These are phyloP conservation scores for Penicillium brasilianum DNA, from an alignment of 2,329 filamentous ascomycete genomes.

Conservation along the genomic window DNA sequence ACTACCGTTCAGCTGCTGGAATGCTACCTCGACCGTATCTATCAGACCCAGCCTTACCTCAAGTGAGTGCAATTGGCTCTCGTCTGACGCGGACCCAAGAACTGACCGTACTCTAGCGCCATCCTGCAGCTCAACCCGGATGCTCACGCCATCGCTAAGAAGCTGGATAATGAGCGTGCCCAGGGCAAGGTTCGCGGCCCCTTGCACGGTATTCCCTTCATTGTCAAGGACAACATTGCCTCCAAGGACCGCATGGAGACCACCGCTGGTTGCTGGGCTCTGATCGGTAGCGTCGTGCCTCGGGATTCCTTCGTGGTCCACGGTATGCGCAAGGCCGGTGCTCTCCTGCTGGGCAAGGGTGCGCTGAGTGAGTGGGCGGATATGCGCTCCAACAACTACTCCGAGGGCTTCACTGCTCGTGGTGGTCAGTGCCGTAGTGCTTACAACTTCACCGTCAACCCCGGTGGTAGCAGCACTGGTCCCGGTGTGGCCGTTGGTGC, in stretches of 20 bases:
- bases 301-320: slow-evolving; percentile 70
- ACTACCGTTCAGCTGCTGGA: slow-evolving; percentile 62
- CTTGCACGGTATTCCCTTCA: slow-evolving; percentile 75
- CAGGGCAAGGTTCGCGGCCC: slow-evolving; percentile 64
- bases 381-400: slow-evolving; percentile 70
- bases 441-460: slow-evolving; percentile 71
- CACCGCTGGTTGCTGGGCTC: slow-evolving; percentile 71
- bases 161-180: slow-evolving; percentile 65
- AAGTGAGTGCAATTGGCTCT: slow-evolving; percentile 52
- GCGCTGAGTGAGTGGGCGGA: slow-evolving; percentile 75
- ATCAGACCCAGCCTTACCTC: slow-evolving; percentile 68
- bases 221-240: slow-evolving; percentile 72
- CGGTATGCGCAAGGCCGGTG: slow-evolving; percentile 67
- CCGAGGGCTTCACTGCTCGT: slow-evolving; percentile 68
- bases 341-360: slow-evolving; percentile 72
- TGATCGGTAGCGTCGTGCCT: slow-evolving; percentile 69
- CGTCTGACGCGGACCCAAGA: not conserved
- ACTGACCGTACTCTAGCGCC: slow-evolving; percentile 29
- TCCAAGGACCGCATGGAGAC: slow-evolving; percentile 74
- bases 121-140: slow-evolving; percentile 73
- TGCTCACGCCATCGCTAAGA: slow-evolving; percentile 63
- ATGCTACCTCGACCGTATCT: slow-evolving; percentile 67
- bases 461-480: slow-evolving; percentile 72
- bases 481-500: slow-evolving; percentile 68
- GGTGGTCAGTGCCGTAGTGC: slow-evolving; percentile 69